phyloP scores from a whole-genome alignment of 306 rosid genomes.

The Sphenostylis stenocarpa region DNA sequence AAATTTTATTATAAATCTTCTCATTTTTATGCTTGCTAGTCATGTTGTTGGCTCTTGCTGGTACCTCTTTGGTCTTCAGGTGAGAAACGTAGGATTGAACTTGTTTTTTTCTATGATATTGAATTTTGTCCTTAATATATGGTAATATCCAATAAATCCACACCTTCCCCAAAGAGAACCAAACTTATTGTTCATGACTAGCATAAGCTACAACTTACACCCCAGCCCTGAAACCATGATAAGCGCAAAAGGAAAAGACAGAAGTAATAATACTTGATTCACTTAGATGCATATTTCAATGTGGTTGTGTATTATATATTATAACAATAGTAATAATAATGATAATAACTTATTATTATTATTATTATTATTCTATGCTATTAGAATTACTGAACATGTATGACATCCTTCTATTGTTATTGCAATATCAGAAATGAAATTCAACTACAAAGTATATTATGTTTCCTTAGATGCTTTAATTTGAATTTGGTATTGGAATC shows the following conservation, averaged over 20 bases:
- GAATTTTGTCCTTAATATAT: not conserved
- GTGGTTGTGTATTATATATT: not conserved
- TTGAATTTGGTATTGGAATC: no score
- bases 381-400: not conserved
- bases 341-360: no score
- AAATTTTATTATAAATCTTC: slow-evolving; percentile 74
- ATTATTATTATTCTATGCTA: not conserved
- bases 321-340: not conserved
- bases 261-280: not conserved
- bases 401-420: not conserved
- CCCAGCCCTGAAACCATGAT: not conserved
- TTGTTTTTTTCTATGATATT: not conserved
- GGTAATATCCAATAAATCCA: not conserved
- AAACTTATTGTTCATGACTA: not conserved
- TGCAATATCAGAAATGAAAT: not conserved
- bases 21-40: slow-evolving; percentile 64
- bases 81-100: slow-evolving; percentile 31
- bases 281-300: not conserved
- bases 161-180: not conserved
- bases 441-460: not conserved
- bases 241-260: not conserved
- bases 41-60: slow-evolving; percentile 80
- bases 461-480: slow-evolving; percentile 25
- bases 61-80: slow-evolving; percentile 94
- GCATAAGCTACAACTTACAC: not conserved